phyloP scores from a whole-genome alignment of 768 basidiomycete genomes.

The Leccinum uliginosum region DNA sequence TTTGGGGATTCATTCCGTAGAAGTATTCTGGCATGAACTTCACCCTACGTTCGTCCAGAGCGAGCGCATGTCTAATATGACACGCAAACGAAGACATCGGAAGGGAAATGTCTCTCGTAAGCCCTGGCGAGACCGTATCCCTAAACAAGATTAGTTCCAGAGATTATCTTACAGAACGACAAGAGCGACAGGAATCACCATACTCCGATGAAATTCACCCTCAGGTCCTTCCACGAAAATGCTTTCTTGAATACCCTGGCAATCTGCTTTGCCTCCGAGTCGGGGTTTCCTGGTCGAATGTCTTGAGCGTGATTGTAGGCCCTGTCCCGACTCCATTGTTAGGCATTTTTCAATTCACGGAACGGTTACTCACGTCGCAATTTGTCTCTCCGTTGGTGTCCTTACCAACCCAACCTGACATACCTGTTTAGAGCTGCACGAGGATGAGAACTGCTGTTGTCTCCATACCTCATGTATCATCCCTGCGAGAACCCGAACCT shows the following conservation, averaged over 20 bases:
- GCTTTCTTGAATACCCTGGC: not conserved
- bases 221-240: not conserved
- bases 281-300: not conserved
- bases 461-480: not conserved
- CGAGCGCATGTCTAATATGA: not conserved
- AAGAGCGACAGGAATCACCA: not conserved
- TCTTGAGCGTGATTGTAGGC: not conserved
- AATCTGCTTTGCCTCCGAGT: not conserved
- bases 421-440: accelerated
- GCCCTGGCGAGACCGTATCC: not conserved
- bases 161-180: not conserved
- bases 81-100: no score
- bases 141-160: not conserved
- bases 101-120: not conserved
- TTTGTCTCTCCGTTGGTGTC: not conserved
- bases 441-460: not conserved
- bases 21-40: not conserved
- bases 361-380: not conserved
- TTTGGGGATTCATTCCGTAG: not conserved
- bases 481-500: not conserved
- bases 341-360: not conserved
- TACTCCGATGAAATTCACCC: not conserved
- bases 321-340: not conserved
- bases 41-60: not conserved
- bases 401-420: not conserved